These are phyloP conservation scores for Ascochyta fabae DNA, from an alignment of 2,329 filamentous ascomycete species.

Conservation along the genomic window DNA sequence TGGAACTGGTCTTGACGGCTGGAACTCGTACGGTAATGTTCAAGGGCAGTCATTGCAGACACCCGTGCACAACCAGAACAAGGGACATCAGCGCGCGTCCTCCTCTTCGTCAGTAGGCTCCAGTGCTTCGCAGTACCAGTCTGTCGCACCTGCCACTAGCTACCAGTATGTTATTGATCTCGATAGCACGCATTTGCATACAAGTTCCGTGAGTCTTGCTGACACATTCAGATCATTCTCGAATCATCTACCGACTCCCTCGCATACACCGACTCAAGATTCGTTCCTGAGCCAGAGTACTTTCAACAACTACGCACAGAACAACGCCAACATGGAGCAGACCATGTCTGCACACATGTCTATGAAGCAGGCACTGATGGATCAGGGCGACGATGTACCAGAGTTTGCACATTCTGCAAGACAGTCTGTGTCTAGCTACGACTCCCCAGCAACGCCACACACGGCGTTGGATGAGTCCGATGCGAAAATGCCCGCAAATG, in stretches of 20 bases:
- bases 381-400: constrained; percentile 58
- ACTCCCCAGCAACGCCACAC: constrained; percentile 68
- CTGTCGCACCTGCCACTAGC: constrained; percentile 31
- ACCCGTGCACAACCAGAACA: constrained; percentile 36
- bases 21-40: constrained; percentile 42
- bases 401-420: constrained; percentile 62
- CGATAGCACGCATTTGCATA: constrained; percentile 32
- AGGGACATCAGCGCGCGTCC: constrained; percentile 47
- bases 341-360: constrained; percentile 62
- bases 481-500: constrained; percentile 60
- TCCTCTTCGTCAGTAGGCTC: constrained; percentile 51
- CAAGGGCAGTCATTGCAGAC: constrained; percentile 45
- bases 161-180: constrained; percentile 55
- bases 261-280: constrained; percentile 61
- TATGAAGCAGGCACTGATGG: constrained; percentile 65
- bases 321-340: constrained; percentile 51
- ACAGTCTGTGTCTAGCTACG: constrained; percentile 65
- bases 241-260: constrained; percentile 62
- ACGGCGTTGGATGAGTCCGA: constrained; percentile 61
- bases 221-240: constrained; percentile 53
- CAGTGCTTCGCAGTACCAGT: constrained; percentile 44
- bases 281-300: constrained; percentile 55
- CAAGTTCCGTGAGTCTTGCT: constrained; percentile 29
- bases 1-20: constrained; percentile 37
- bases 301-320: constrained; percentile 56